A percentile compares a stretch with the other conserved stretches of the same genome.
Conservation (phyloP, 2,329 filamentous ascomycete genomes). For the Neonectria punicea region DNA sequence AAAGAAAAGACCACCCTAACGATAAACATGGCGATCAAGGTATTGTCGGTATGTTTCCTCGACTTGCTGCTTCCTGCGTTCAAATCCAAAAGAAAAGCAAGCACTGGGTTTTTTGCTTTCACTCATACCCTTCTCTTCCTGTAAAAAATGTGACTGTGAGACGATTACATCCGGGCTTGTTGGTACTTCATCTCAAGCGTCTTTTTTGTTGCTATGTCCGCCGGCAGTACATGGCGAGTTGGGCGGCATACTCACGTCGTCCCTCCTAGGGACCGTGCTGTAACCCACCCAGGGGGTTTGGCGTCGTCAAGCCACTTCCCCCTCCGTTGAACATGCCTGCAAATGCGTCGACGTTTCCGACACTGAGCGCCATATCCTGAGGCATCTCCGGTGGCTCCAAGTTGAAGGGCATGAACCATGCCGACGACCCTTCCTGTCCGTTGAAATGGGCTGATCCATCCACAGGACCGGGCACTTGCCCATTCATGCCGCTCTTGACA, state of each 20-base stretch:
- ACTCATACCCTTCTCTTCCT: conserved; percentile 1
- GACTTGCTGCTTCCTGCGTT: background rate
- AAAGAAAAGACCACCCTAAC: background rate
- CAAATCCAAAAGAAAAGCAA: background rate
- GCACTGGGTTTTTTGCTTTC: background rate
- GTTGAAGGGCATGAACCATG: conserved; percentile 95
- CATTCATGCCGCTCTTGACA: conserved; percentile 45
- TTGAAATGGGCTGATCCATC: conserved; percentile 39
- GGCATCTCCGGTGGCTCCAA: conserved; percentile 78
- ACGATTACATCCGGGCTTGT: conserved; percentile 4
- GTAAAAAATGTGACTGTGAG: conserved; percentile 2
- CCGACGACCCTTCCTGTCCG: conserved; percentile 66
- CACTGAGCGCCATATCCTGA: conserved; percentile 57
- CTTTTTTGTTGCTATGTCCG: conserved; percentile 6
- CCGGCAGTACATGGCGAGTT: background rate
- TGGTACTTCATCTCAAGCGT: background rate
- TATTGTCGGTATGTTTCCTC: background rate
- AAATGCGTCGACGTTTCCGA: conserved; percentile 60
- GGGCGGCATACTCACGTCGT: conserved; percentile 26
- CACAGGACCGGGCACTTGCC: conserved; percentile 36
- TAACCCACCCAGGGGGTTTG: conserved; percentile 48
- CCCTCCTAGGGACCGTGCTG: conserved; percentile 44
- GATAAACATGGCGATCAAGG: background rate
- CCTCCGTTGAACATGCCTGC: conserved; percentile 58
- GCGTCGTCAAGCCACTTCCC: conserved; percentile 51